Evolutionary conservation across 2,329 filamentous ascomycete genomes (phyloP).

Genomic region (Pezicula carpinea): DNA sequence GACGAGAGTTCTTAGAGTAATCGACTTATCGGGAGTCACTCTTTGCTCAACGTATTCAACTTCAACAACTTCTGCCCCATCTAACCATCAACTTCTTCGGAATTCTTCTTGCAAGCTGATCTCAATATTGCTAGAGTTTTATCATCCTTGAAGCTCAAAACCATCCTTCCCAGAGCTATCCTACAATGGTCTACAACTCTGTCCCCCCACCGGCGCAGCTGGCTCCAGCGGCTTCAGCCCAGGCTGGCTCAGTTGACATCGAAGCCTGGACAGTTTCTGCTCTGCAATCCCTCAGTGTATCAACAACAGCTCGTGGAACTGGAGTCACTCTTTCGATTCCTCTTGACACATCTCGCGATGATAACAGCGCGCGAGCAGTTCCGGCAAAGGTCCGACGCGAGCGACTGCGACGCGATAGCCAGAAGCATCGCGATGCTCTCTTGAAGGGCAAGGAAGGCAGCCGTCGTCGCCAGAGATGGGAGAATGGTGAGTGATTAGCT

Average conservation of each 20-base stretch:
- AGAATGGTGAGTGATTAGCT: slow-evolving; percentile 66
- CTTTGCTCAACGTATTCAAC: too few species aligned
- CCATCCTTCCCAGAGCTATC: background rate
- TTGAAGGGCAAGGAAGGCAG: slow-evolving; percentile 89
- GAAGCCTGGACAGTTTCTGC: slow-evolving; percentile 63
- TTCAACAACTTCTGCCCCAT: background rate
- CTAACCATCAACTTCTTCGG: background rate
- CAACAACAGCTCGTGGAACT: slow-evolving; percentile 52
- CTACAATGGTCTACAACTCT: slow-evolving; percentile 46
- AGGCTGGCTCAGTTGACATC: slow-evolving; percentile 47
- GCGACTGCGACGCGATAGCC: slow-evolving; percentile 51
- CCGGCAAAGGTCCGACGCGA: slow-evolving; percentile 18
- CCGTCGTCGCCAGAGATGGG: slow-evolving; percentile 82
- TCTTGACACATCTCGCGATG: slow-evolving; percentile 52
- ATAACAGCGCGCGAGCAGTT: slow-evolving; percentile 23
- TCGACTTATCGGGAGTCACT: background rate
- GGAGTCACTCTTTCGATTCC: slow-evolving; percentile 68
- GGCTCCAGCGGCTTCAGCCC: slow-evolving; percentile 18
- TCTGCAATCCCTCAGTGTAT: slow-evolving; percentile 50
- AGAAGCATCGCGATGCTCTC: slow-evolving; percentile 45
- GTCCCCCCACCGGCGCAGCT: slow-evolving; percentile 44
- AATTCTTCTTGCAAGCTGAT: background rate
- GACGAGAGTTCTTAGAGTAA: slow-evolving; percentile 2
- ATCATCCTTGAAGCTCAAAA: background rate
- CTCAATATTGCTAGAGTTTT: background rate